These are phyloP conservation scores for Trypanosoma cruzi DNA, from an alignment of 208 protist genomes.

Conservation along the genomic window DNA sequence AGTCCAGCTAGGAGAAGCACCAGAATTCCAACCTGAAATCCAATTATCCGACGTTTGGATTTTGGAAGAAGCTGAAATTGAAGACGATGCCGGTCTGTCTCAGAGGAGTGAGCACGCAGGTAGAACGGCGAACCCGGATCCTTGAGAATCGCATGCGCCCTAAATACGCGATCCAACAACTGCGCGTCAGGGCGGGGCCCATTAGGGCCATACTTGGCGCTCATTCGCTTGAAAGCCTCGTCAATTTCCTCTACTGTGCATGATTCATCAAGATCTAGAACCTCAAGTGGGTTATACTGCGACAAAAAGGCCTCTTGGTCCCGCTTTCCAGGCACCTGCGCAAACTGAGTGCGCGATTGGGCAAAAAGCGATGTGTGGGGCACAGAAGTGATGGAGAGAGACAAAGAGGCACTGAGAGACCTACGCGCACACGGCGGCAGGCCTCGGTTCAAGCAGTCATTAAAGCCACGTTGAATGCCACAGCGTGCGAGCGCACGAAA, in stretches of 20 bases:
- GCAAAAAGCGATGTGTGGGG: conserved; percentile 1
- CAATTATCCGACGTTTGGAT: conserved; percentile 58
- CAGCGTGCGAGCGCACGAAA: not conserved
- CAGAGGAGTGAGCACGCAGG: conserved; percentile 68
- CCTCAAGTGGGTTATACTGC: conserved; percentile 81
- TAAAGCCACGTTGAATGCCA: not conserved
- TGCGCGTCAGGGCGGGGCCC: conserved; percentile 62
- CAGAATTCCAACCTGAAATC: conserved; percentile 62
- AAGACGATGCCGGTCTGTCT: conserved; percentile 73
- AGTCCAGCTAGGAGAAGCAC: conserved; percentile 46
- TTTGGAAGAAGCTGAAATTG: conserved; percentile 88
- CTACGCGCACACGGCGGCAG: conserved; percentile 18
- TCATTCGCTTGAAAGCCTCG: conserved; percentile 53
- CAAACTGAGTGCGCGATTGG: conserved; percentile 75
- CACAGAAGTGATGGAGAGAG: conserved; percentile 5
- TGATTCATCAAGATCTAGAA: conserved; percentile 60
- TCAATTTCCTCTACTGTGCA: conserved; percentile 85
- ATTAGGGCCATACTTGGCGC: conserved; percentile 68
- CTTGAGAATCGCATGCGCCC: conserved; percentile 80
- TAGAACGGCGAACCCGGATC: conserved; percentile 86
- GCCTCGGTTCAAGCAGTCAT: conserved; percentile 1
- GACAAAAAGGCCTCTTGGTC: conserved; percentile 85
- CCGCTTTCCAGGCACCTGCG: conserved; percentile 77
- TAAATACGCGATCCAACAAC: conserved; percentile 79
- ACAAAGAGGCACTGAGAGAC: conserved; percentile 5